A percentile compares a stretch with the other conserved stretches of the same genome.
Conservation (phyloP, 768 basidiomycete species). For the Leccinum subtestaceum region DNA sequence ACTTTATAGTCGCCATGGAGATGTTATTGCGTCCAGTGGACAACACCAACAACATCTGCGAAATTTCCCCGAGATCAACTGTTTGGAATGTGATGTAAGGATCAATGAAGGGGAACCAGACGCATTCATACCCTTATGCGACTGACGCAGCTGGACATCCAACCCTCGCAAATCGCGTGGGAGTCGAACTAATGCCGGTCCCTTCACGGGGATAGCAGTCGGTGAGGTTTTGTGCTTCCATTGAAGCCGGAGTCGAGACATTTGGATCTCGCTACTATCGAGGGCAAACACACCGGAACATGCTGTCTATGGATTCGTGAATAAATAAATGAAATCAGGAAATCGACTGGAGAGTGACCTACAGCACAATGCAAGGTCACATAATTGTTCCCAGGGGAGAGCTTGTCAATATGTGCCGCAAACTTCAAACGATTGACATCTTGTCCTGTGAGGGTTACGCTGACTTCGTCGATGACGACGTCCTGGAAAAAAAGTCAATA, state of each 20-base stretch:
- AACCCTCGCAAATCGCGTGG: slow-evolving; percentile 62
- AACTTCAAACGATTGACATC: slow-evolving; percentile 65
- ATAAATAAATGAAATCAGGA: background rate
- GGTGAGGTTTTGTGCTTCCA: slow-evolving; percentile 48
- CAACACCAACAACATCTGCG: slow-evolving; percentile 54
- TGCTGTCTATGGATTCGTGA: slow-evolving; percentile 44
- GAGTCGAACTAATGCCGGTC: slow-evolving; percentile 52
- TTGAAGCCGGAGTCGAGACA: slow-evolving; percentile 64
- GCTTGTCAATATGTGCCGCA: slow-evolving; percentile 35
- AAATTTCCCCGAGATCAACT: slow-evolving; percentile 67
- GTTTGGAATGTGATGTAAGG: slow-evolving; percentile 10
- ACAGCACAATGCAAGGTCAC: slow-evolving; percentile 73
- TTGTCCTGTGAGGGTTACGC: slow-evolving; percentile 56
- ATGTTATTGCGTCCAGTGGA: slow-evolving; percentile 68
- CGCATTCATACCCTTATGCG: slow-evolving; percentile 33
- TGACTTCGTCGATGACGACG: slow-evolving; percentile 60
- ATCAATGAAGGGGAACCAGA: slow-evolving; percentile 14
- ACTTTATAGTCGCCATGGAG: slow-evolving; percentile 48
- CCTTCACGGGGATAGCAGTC: slow-evolving; percentile 19
- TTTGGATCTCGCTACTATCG: slow-evolving; percentile 63
- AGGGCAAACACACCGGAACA: slow-evolving; percentile 66
- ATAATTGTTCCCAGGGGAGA: slow-evolving; percentile 58
- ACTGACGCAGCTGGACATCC: slow-evolving; percentile 61
- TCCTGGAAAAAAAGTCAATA: slow-evolving; percentile 39
- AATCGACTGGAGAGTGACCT: slow-evolving; percentile 27